Conservation (phyloP, 768 basidiomycete genomes). For the Favolaschia claudopus region DNA sequence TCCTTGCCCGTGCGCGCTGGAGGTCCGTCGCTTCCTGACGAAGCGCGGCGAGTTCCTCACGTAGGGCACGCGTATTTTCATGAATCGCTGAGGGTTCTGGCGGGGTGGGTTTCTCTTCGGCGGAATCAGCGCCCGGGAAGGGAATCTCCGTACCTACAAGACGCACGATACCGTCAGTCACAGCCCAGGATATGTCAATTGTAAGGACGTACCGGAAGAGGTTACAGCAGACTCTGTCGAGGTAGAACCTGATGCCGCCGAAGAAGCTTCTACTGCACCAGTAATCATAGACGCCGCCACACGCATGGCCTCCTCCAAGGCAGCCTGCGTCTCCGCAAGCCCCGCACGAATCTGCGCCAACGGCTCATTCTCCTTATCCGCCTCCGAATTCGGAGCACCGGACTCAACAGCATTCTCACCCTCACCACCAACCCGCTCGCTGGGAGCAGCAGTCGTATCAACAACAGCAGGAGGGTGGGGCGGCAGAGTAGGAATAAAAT, state of each 20-base stretch:
- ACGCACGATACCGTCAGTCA: no score
- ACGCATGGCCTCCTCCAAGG: no score
- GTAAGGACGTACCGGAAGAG: neutral
- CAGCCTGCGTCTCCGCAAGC: constrained; percentile 8
- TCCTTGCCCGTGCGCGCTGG: neutral
- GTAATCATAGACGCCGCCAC: no score
- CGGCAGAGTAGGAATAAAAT: no score
- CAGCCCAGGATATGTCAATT: no score
- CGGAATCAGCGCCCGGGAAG: neutral
- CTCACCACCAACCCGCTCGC: neutral
- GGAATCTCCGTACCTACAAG: no score
- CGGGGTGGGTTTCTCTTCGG: neutral
- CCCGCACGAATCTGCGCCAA: neutral
- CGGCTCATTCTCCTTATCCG: neutral
- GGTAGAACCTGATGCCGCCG: no score
- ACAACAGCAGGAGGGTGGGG: no score
- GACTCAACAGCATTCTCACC: neutral
- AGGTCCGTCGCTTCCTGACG: constrained; percentile 4
- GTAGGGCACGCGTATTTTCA: neutral
- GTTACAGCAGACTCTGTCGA: neutral
- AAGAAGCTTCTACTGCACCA: no score
- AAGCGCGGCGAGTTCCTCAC: constrained; percentile 1
- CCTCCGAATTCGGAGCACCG: no score
- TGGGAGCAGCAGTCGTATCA: no score
- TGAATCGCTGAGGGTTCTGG: neutral